Evolutionary conservation across 768 basidiomycete genomes (phyloP), one percentile per base, ranked within the genome.

Genomic region (Suillus variegatus): DNA sequence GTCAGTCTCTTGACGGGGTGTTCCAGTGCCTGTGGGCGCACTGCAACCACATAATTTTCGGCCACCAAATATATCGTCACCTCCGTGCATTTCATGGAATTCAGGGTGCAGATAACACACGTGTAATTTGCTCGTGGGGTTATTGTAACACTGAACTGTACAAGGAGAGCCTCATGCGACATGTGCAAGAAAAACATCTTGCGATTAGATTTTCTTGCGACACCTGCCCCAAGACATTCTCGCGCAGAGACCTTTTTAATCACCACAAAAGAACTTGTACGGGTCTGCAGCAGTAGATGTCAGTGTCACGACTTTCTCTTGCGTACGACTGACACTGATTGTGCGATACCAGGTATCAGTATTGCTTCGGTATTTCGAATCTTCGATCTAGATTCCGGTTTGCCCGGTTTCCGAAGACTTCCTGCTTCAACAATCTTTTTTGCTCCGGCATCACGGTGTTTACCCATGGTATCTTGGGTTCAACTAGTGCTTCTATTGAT

Each of bases 61-160:
- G 18, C 18, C 8, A 20, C 8, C 43, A 44, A 3, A 1, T 20
- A 4, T 8, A 0, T 43, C 16, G 6, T 43, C 41, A 54, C 32
- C 18, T 54, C 2, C 52, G 10, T 10, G 32, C 12, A 3, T 10
- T 10, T 54, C 52, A 54, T 5, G 32, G 28, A 0, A 3, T 32
- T 20, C 5, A 0, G 1, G 32, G 18, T 10, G 0, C 32, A 1
- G 18, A 6, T 18, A 5, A 2, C 1, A 5, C 1, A 0, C 28
- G 8, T 2, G 2, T 32, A 9, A 2, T 2, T 4, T 54, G 52
- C 10, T 8, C 0, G 9, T 54, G 52, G 52, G 0, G 2, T 10
- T 1, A 2, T 5, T 54, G 52, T 2, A 1, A 20, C n/a, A n/a
- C n/a, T n/a, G n/a, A n/a, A n/a, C n/a, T n/a, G n/a, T n/a, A n/a